These are phyloP conservation scores for Pleurostoma richardsiae DNA, from an alignment of 2,329 filamentous ascomycete genomes.

Conservation along the genomic window DNA sequence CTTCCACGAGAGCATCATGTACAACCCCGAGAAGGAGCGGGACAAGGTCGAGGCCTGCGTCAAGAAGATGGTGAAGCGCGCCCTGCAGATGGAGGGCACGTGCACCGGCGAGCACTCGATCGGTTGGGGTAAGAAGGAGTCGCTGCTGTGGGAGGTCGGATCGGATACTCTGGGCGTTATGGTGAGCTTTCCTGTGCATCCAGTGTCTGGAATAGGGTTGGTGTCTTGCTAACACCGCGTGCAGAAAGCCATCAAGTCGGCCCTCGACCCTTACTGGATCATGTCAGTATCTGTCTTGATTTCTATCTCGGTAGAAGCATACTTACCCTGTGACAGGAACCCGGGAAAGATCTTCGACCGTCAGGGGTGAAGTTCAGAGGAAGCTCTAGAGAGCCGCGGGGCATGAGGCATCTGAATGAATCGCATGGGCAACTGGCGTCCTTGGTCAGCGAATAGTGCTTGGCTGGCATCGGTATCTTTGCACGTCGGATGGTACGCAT, in stretches of 20 bases:
- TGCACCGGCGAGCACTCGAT: constrained; percentile 87
- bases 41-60: constrained; percentile 77
- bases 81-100: constrained; percentile 89
- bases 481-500: too few species aligned
- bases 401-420: too few species aligned
- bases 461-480: too few species aligned
- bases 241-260: constrained; percentile 66
- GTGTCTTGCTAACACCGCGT: background rate
- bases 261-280: constrained; percentile 80
- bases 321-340: constrained; percentile 43
- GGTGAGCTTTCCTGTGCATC: constrained; percentile 24
- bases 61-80: constrained; percentile 85
- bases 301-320: background rate
- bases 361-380: constrained; percentile 12
- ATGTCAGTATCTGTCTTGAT: constrained; percentile 37
- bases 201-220: background rate
- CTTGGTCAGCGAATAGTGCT: too few species aligned
- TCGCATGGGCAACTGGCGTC: too few species aligned
- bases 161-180: constrained; percentile 77
- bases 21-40: constrained; percentile 67
- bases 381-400: too few species aligned
- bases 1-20: constrained; percentile 91
- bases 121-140: constrained; percentile 81
- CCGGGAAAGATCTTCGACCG: constrained; percentile 87
- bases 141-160: constrained; percentile 73